Evolutionary conservation across 768 basidiomycete genomes (phyloP), one percentile per base, ranked within the genome.

Genomic region (Mycena vulgaris): DNA sequence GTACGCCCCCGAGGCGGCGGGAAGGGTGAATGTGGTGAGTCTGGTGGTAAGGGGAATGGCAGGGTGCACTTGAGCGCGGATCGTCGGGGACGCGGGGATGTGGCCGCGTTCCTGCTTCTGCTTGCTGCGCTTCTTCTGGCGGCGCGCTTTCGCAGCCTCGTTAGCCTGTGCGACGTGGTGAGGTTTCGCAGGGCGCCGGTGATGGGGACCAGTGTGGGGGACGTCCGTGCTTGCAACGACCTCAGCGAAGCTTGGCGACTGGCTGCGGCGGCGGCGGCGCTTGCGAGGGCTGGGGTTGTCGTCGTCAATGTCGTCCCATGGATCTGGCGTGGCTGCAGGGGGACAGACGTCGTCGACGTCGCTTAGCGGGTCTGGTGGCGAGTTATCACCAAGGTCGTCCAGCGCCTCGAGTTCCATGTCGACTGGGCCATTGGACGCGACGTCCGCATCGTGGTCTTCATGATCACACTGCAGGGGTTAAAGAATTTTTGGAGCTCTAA

Each of bases 1-100:
- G 42, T 65, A 56, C 9, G 63, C 53, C 28, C 63, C 63, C 28
- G 11, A 27, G 10, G 52, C 16, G 13, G 63, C 25, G 14, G 63
- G 63, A 10, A 64, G 49, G 2, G 33, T 28, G 49, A n/a, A 39
- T 3, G 61, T 28, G 23, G 39, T 33, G 48, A 63, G 23, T 21
- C 6, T 14, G 33, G 61, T 51, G 16, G 27, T n/a, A 19, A 64
- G 19, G 17, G 63, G 40, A 0, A 19, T 19, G 16, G 51, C 63
- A 13, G 14, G 52, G 10, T 14, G 14, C 21, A 64, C 52, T 4
- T 55, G n/a, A 1, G 17, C 35, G 17, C 30, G 2, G 51, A 64
- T 21, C 11, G 63, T 64, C 7, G 63, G 14, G 28, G 52, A 28
- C 27, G n/a, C 16, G 10, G 63, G 63, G 23, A 55, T 7, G n/a